Percentiles rank a stretch among this genome's conserved stretches.
Evolutionary conservation across 192 early-diverging fungal species (phyloP).

Genomic region (Cetraspora pellucida): DNA sequence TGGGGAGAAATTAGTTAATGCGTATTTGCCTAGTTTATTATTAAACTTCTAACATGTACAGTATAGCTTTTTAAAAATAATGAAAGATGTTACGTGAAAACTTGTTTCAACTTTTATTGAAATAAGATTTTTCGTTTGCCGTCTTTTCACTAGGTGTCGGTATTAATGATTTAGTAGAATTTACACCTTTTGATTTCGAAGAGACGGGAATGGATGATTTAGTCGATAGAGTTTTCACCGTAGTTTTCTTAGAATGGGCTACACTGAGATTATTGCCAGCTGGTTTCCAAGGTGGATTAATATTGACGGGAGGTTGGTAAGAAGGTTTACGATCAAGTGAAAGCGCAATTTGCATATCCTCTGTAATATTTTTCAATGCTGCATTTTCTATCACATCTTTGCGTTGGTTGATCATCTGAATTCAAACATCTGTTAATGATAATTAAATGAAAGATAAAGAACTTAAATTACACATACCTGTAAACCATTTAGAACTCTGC

Average conservation of each 20-base stretch:
- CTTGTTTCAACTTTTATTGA: too few species aligned
- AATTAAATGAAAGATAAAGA: neutral
- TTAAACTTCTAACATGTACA: too few species aligned
- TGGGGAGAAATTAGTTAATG: too few species aligned
- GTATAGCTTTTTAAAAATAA: too few species aligned
- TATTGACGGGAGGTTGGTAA: conserved; percentile 27
- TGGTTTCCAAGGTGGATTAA: conserved; percentile 36
- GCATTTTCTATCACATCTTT: conserved; percentile 34
- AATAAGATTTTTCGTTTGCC: too few species aligned
- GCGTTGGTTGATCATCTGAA: conserved; percentile 20
- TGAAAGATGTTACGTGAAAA: too few species aligned
- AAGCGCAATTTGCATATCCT: conserved; percentile 28
- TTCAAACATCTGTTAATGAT: neutral
- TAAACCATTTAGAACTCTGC: conserved; percentile 10
- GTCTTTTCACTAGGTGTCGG: neutral
- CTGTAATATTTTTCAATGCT: conserved; percentile 11
- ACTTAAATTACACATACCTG: neutral
- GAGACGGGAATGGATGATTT: conserved; percentile 4
- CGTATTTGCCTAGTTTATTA: too few species aligned
- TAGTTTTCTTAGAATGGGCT: neutral
- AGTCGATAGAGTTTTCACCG: neutral
- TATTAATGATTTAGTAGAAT: neutral
- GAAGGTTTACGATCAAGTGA: neutral
- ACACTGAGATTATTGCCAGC: neutral
- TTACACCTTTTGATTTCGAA: neutral